phyloP scores from a whole-genome alignment of 2,329 filamentous ascomycete genomes.

The Myriosclerotinia scirpicola region DNA sequence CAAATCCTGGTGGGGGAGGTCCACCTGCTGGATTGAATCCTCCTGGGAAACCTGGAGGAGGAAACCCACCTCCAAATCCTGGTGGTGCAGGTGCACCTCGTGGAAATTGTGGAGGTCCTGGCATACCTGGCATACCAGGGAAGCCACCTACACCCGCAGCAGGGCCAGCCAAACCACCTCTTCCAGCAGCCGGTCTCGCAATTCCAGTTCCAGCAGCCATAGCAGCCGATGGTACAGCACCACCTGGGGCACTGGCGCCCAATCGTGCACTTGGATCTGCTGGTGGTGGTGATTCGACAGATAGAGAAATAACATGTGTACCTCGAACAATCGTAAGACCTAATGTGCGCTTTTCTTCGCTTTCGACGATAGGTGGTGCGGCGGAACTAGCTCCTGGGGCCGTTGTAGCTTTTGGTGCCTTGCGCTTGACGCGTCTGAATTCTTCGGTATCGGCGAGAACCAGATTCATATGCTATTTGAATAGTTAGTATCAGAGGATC shows the following conservation, averaged over 20 bases:
- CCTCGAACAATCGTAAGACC: constrained; percentile 93
- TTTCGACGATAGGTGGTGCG: constrained; percentile 70
- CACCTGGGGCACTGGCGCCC: constrained; percentile 71
- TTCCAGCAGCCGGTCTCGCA: constrained; percentile 84
- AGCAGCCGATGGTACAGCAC: constrained; percentile 54
- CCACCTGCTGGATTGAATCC: constrained; percentile 49
- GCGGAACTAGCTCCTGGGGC: constrained; percentile 54
- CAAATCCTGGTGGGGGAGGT: constrained; percentile 58
- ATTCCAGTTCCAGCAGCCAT: constrained; percentile 85
- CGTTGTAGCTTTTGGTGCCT: constrained; percentile 69
- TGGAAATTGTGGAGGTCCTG: constrained; percentile 50
- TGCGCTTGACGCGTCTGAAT: constrained; percentile 87
- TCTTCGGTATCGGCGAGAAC: constrained; percentile 98
- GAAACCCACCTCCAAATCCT: constrained; percentile 51
- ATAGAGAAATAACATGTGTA: constrained; percentile 90
- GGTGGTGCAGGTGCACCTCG: constrained; percentile 47
- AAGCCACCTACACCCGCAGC: constrained; percentile 82
- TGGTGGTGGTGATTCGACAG: constrained; percentile 92
- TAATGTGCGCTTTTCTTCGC: constrained; percentile 96
- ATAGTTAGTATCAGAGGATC: constrained; percentile 3
- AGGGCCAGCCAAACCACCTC: constrained; percentile 86
- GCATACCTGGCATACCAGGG: constrained; percentile 54
- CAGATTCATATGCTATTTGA: constrained; percentile 91
- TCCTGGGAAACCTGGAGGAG: constrained; percentile 48
- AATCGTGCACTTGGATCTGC: constrained; percentile 89